Evolutionary conservation across 768 basidiomycete species (phyloP).

Genomic region (Trametes cingulata): DNA sequence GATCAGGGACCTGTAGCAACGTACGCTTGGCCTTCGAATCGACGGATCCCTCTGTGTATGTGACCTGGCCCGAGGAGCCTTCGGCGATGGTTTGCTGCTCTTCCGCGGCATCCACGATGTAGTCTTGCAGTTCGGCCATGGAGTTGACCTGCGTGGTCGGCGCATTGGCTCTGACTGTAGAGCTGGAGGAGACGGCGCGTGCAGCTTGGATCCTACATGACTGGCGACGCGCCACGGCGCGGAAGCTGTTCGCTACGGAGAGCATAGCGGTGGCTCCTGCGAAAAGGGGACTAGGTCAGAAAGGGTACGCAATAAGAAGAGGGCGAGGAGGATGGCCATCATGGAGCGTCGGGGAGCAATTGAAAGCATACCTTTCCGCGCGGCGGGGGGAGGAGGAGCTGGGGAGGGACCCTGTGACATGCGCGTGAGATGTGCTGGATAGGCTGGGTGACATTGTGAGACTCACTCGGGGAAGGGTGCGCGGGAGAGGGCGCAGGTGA

Average conservation of each 20-base stretch:
- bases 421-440: conserved; percentile 1
- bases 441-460: not conserved
- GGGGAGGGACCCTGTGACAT: conserved; percentile 4
- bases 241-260: conserved; percentile 16
- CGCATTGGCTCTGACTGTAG: not conserved
- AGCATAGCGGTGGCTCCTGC: conserved; percentile 10
- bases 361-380: conserved; percentile 5
- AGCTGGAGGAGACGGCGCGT: conserved; percentile 1
- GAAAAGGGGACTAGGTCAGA: conserved; percentile 2
- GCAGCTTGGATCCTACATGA: not conserved
- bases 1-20: too few relatives aligned
- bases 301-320: not conserved
- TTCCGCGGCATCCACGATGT: not conserved
- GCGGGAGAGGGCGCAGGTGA: not conserved
- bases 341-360: conserved; percentile 10
- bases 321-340: not conserved
- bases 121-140: not conserved
- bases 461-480: not conserved
- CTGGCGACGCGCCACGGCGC: conserved; percentile 15
- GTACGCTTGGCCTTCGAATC: not conserved
- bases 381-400: not conserved
- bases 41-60: not conserved
- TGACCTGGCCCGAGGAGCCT: not conserved
- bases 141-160: not conserved
- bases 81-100: not conserved